Evolutionary conservation across 371 early-diverging fungal species (phyloP).

Genomic region (Mucor ambiguus): DNA sequence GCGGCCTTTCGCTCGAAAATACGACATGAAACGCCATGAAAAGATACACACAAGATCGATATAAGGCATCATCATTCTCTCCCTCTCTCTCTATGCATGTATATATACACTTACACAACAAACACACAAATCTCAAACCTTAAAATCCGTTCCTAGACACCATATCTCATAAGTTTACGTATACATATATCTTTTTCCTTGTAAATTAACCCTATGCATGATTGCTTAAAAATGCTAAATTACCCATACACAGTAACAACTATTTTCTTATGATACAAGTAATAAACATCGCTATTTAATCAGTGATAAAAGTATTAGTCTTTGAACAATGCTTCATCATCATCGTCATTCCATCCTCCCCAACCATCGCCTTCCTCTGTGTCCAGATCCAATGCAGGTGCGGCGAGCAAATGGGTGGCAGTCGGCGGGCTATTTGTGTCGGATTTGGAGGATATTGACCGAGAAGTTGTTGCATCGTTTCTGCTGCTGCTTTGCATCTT

Average conservation of each 20-base stretch:
- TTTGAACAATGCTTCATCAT: constrained; percentile 23
- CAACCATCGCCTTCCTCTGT: constrained; percentile 28
- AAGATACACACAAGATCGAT: constrained; percentile 31
- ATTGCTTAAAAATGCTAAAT: neutral
- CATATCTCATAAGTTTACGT: neutral
- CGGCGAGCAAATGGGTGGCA: neutral
- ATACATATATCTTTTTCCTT: neutral
- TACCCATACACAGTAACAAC: neutral
- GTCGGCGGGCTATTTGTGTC: neutral
- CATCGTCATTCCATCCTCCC: constrained; percentile 15
- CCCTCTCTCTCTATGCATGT: neutral
- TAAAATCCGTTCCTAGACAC: neutral
- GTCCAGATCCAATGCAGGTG: constrained; percentile 6
- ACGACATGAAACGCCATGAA: constrained; percentile 42
- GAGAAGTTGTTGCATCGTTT: neutral
- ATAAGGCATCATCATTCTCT: neutral
- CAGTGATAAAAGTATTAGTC: neutral
- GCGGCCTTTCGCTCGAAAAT: constrained; percentile 37
- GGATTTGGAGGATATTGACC: neutral
- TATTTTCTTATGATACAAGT: neutral
- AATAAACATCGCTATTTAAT: neutral
- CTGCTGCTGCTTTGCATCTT: neutral
- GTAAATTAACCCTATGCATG: neutral
- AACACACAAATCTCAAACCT: neutral
- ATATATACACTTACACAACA: neutral